Base-by-base conservation (phyloP, 2,329 filamentous ascomycete species). In the Leptosphaerulina australis region DNA sequence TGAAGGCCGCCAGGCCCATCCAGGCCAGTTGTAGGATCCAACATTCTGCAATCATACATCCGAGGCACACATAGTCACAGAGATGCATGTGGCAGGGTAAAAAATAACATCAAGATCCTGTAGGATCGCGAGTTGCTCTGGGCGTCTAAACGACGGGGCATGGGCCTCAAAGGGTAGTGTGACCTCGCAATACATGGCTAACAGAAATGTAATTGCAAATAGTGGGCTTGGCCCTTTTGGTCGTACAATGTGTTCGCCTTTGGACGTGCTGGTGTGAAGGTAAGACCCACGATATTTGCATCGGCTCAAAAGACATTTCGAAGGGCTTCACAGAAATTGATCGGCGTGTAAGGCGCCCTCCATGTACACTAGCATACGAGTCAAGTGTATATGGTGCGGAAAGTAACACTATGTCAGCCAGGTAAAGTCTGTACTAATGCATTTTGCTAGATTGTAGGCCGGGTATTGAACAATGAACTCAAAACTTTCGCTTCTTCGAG, bases 401-500 rank as follows among this genome's bases (percentile, higher is more conserved):
- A 46, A 37, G 30, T 26, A 31, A 21, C 30, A 21, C 20, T 45
- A 29, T 30, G 20, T 44, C 34, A 4, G 25, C 40, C 40, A 43
- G 35, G 35, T 45, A 51, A 41, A 41, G 31, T 43, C 17, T 46
- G 37, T 43, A 41, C 36, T 51, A 41, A 51, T 53, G 34, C 50
- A 38, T 48, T 33, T 20, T 44, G 44, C 50, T 53, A 53, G 28
- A 38, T 41, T 38, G 24, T 44, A 21, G 48, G 37, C 44, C 44
- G 50, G 50, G 50, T 53, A 53, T 53, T 48, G 50, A 47, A 53
- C 44, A 53, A 47, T 47, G 29, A 53, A 53, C 52, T 71, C 60
- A 74, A 51, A 66, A 56, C 52, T 76, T 78, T 58, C 70, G 77
- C 76, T 83, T 91, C 76, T 82, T 88, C 30, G 82, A 69, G 6